Evolutionary conservation across 306 rosid genomes (phyloP), one percentile per base, ranked within the genome.

Genomic region (Geum urbanum): DNA sequence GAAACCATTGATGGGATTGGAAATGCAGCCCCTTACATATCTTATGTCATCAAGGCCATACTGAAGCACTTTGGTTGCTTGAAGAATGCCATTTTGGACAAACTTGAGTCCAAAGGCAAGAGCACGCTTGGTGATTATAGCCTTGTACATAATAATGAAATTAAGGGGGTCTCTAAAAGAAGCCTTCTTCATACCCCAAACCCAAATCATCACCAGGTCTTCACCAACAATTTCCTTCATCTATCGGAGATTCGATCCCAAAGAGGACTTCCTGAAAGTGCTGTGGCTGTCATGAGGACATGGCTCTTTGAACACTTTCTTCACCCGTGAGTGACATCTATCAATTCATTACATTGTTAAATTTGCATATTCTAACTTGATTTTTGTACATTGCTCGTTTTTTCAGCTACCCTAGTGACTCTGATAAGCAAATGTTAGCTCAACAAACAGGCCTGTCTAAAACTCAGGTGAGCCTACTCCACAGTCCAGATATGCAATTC

Each of bases 251-350:
- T 39, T 40, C 47, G 73, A 50, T 59, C 69, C 14, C 81, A 77
- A 60, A 72, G 81, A 58, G 81, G 81, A 7, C 81, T 77, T 2
- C 81, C 77, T 2, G 73, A 77, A 40, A 59, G 13, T 27, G 81
- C 81, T 5, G 77, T 77, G 5, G 73, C 52, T n/a, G 64, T 66
- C 50, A 76, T 77, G 40, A 77, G 49, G 54, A 49, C 70, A n/a
- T 77, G 81, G 81, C 73, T 77, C 50, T 77, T 77, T 51, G 77
- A 77, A 59, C 81, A 77, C 58, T 77, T 77, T 56, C 73, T 77
- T 32, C 81, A 77, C 20, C 81, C 81, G 81, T 77, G 40, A 51
- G 77, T 77, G 47, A 72, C 60, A 47, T 69, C 16, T 32, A 9
- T 41, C 15, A 5, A n/a, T 32, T 32, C 37, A 32, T 32, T 32